Evolutionary conservation across 2,329 filamentous ascomycete species (phyloP), one percentile per base, ranked within the genome.

Genomic region (Endothia cerciana): DNA sequence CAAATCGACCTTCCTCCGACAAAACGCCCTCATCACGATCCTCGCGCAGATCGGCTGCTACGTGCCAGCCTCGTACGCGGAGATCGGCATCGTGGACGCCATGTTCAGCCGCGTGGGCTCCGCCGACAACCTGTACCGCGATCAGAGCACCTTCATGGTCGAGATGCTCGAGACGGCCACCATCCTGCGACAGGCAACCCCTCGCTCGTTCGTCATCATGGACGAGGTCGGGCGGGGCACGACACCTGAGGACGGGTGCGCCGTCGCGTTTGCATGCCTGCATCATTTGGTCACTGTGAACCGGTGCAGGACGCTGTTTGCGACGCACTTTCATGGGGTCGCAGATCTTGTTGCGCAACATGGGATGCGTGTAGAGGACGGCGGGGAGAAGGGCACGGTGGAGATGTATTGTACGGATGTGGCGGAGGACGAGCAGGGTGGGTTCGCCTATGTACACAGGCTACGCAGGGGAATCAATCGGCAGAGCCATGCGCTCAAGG

Each of bases 111-210:
- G 95, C 74, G 91, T 96, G 28, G 95, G 95, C 1, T 96, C 93
- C 0, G 95, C 94, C 1, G 96, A 99, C 77, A 94, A 97, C 75
- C 83, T 99, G n/a, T 97, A 91, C 80, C 87, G 89, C 60, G 91
- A 97, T 79, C 94, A 98, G 77, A 97, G 93, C 62, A 99, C 96
- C 0, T 99, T 99, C 78, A 98, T 99, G 95, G 93, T 98, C 1
- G 95, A 99, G 80, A 99, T 99, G 95, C 85, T 97, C 2, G 95
- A 99, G 79, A 97, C 95, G 25, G 94, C 94, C 1, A 85, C 91
- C 33, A 99, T 99, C 62, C 84, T 99, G 62, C 91, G 90, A 68
- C 85, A 91, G 70, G 94, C 95, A 0, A 98, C 94, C 0, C 80
- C 88, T 1, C 85, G 90, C 30, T 95, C 91, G 0, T 96, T 99